phyloP scores from a whole-genome alignment of 805 yeast genomes.

The Candida ovalis region DNA sequence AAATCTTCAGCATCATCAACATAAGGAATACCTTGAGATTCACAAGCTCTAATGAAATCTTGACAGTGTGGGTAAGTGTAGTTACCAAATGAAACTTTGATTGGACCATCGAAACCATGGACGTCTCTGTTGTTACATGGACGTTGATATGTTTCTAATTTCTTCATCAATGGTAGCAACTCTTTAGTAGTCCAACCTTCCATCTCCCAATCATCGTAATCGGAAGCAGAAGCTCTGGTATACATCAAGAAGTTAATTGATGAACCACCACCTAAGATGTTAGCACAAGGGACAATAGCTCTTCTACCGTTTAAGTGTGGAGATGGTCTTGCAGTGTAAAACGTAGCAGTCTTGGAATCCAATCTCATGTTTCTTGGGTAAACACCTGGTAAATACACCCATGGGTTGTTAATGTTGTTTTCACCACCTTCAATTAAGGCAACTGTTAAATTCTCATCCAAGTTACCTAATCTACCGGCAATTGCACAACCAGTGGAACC shows the following conservation, averaged over 20 bases:
- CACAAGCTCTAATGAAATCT: conserved; percentile 26
- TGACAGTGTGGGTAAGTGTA: conserved; percentile 26
- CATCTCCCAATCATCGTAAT: conserved; percentile 28
- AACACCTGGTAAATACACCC: conserved; percentile 29
- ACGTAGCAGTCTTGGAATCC: conserved; percentile 29
- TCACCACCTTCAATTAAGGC: conserved; percentile 28
- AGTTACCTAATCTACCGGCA: conserved; percentile 28
- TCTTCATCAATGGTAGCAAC: conserved; percentile 26
- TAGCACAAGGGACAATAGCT: conserved; percentile 29
- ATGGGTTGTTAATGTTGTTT: conserved; percentile 28
- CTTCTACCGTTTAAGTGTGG: conserved; percentile 27
- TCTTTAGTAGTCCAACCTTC: conserved; percentile 29
- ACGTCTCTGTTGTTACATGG: conserved; percentile 28
- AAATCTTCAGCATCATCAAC: conserved; percentile 26
- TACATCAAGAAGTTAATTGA: conserved; percentile 30
- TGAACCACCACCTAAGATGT: conserved; percentile 29
- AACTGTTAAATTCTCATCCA: conserved; percentile 23
- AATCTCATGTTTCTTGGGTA: conserved; percentile 30
- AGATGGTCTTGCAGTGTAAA: conserved; percentile 26
- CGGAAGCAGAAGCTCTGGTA: conserved; percentile 31
- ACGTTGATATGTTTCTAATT: conserved; percentile 28
- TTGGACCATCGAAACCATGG: conserved; percentile 30
- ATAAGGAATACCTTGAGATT: conserved; percentile 25
- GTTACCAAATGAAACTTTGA: conserved; percentile 29
- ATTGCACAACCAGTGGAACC: conserved; percentile 27